Evolutionary conservation across 1,284 basidiomycete genomes (phyloP), one percentile per base, ranked within the genome.

Genomic region (Ceratobasidium sp.): DNA sequence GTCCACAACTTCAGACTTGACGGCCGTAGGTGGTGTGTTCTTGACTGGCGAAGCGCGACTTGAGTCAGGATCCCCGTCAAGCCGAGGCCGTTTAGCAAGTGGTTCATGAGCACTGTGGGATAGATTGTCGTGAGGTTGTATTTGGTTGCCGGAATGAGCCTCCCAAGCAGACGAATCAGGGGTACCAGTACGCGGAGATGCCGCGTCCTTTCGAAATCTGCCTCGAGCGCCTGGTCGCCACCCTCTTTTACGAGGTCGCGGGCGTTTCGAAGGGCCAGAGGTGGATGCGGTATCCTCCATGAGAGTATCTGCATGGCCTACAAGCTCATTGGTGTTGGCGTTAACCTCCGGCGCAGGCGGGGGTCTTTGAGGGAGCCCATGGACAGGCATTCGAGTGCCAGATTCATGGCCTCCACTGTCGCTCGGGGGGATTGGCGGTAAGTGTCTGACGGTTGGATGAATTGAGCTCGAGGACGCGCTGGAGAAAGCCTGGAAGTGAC

Each of bases 11-110:
- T 49, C 66, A 21, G 18, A 32, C 32, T 66, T 52, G 28, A 70
- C 16, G 7, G 16, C 47, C 47, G 47, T 18, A 49, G 47, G 47
- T 6, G 23, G 47, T 38, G 35, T 38, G 11, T 11, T 23, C 47
- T 23, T 30, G 2, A 13, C 9, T 58, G 55, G 16, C 7, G 55
- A 30, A 23, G 8, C 26, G 28, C 23, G 30, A 26, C 13, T 49
- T 35, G 55, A 26, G 21, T 18, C 3, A 23, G 11, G 41, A 38
- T 26, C 7, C 16, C 16, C 54, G 18, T 70, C 38, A 26, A 58
- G 1, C n/a, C 66, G 66, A 13, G 11, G 66, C n/a, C 66, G 54
- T 35, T 70, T 70, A 14, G 66, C 54, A 44, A 54, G 52, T 41
- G 52, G 66, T 7, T 44, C 54, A 28, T 1, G 28, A 11, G 26